Conservation (phyloP, 2,329 filamentous ascomycete species). For the Cladosporium sp. region DNA sequence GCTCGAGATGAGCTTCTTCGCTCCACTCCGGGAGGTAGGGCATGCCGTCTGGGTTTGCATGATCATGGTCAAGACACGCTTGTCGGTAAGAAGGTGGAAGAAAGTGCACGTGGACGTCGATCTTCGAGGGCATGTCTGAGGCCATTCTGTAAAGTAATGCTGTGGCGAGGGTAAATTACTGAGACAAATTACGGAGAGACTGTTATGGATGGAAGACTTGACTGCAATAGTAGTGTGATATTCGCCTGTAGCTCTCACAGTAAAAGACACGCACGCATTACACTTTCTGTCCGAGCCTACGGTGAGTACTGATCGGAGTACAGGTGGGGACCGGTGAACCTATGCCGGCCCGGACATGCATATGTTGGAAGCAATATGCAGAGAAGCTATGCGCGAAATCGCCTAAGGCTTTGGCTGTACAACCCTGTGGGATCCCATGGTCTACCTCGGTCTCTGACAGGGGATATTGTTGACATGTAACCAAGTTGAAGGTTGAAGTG, state of each 20-base stretch:
- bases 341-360: background rate
- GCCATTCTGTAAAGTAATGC: background rate
- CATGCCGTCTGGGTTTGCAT: constrained; percentile 52
- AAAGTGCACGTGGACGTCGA: constrained; percentile 54
- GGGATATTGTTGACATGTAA: background rate
- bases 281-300: background rate
- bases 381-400: background rate
- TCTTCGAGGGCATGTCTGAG: constrained; percentile 28
- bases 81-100: constrained; percentile 45
- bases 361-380: background rate
- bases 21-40: constrained; percentile 48
- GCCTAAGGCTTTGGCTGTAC: background rate
- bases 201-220: background rate
- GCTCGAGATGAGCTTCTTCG: constrained; percentile 46
- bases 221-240: background rate
- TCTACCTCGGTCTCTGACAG: background rate
- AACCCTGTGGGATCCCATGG: background rate
- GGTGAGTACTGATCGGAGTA: background rate
- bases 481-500: background rate
- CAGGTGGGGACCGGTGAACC: background rate
- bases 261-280: background rate
- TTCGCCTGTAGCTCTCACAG: background rate
- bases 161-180: background rate
- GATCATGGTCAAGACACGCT: constrained; percentile 43
- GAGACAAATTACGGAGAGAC: background rate